Evolutionary conservation across 495 filamentous ascomycete species (phyloP), one percentile per base, ranked within the genome.

Genomic region (Astrothelium subdiscretum): DNA sequence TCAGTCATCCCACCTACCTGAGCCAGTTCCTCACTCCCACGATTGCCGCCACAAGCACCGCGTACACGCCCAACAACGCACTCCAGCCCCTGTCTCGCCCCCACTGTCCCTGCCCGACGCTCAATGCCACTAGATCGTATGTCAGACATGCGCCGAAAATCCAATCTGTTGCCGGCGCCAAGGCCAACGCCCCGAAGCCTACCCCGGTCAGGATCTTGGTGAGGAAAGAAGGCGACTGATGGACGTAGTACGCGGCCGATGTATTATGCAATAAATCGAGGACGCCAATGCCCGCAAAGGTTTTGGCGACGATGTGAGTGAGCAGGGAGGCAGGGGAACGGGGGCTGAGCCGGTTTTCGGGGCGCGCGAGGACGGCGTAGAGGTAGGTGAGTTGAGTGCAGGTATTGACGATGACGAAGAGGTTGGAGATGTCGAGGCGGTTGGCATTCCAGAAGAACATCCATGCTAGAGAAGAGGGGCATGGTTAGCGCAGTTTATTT

Each of bases 381-480:
- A 79, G 66, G 67, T 79, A 79, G 67, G 66, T 72, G 6, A 80
- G 67, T 64, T 79, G 77, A n/a, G 69, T 69, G 44, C 79, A 51
- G 60, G 75, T 78, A 64, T 79, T 80, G 63, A 79, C 70, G 18
- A 74, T 58, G 40, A 78, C 76, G 64, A 79, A 78, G 35, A 75
- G 59, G 63, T 80, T 78, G 31, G 76, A 71, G 3, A 73, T 71
- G 24, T 73, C 69, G 31, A 79, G 72, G 38, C 70, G 63, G 26
- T 70, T 68, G 10, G 68, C 42, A 60, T 79, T 79, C 78, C 78
- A 80, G 66, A 79, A 79, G 60, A 80, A 70, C 77, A 78, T 76
- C 78, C 78, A 80, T 24, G 75, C 75, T 73, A 48, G 11, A 31
- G 26, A 48, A n/a, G 4, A 35, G 54, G 22, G 27, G 10, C 27